Evolutionary conservation across 1,139 yeast species (phyloP).

Genomic region (Suhomyces ambrosiae): DNA sequence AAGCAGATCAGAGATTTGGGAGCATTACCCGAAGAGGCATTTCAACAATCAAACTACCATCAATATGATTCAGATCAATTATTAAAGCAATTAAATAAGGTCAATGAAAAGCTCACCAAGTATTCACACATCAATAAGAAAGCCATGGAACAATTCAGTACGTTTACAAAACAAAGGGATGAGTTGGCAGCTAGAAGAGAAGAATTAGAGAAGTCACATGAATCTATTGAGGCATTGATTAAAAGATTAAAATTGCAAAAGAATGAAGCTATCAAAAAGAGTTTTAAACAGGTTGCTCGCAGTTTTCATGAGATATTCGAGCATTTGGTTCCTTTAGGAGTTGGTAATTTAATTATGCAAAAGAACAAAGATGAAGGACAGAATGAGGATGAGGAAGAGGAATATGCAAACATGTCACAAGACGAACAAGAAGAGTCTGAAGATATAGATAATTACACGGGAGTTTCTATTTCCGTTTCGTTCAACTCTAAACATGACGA

Average conservation of each 20-base stretch:
- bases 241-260: slow-evolving; percentile 75
- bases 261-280: slow-evolving; percentile 76
- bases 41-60: slow-evolving; percentile 44
- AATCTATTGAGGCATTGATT: slow-evolving; percentile 73
- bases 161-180: slow-evolving; percentile 73
- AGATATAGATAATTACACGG: slow-evolving; percentile 66
- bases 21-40: slow-evolving; percentile 84
- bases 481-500: slow-evolving; percentile 87
- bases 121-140: slow-evolving; percentile 84
- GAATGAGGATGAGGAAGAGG: slow-evolving; percentile 11
- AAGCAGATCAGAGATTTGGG: slow-evolving; percentile 81
- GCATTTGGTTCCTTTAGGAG: slow-evolving; percentile 80
- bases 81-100: slow-evolving; percentile 54
- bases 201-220: slow-evolving; percentile 71
- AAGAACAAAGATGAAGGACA: slow-evolving; percentile 27
- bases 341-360: slow-evolving; percentile 73
- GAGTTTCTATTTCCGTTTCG: slow-evolving; percentile 86
- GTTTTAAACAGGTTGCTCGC: slow-evolving; percentile 74
- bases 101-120: slow-evolving; percentile 60
- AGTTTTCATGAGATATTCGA: slow-evolving; percentile 77
- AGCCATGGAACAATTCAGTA: slow-evolving; percentile 82
- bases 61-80: slow-evolving; percentile 55
- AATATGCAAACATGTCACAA: slow-evolving; percentile 22
- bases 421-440: slow-evolving; percentile 20
- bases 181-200: slow-evolving; percentile 63